Percentiles rank a stretch among this genome's conserved stretches.
These are phyloP conservation scores for Starmerella bombicola DNA, from an alignment of 805 yeast species.

Conservation along the genomic window DNA sequence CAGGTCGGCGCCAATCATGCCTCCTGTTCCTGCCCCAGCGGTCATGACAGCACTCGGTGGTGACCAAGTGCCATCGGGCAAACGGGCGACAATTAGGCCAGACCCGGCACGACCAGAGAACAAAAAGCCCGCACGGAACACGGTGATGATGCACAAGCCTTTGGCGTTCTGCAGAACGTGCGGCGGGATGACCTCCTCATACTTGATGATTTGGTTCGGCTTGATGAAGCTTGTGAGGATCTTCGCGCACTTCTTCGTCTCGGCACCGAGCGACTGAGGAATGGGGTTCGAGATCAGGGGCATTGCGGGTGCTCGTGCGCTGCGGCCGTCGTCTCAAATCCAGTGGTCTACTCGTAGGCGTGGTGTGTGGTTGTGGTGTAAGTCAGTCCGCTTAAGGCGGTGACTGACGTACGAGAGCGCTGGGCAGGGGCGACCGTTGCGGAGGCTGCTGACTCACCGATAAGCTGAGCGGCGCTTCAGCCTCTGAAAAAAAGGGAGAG, in stretches of 20 bases:
- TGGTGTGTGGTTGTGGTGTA: too few relatives aligned
- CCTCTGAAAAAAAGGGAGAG: too few relatives aligned
- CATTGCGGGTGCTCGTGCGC: too few relatives aligned
- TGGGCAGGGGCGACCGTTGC: too few relatives aligned
- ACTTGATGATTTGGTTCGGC: slow-evolving; percentile 87
- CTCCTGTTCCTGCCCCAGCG: slow-evolving; percentile 99
- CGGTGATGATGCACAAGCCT: slow-evolving; percentile 85
- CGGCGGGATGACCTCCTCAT: slow-evolving; percentile 80
- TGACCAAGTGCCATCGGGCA: slow-evolving; percentile 94
- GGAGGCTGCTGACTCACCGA: too few relatives aligned
- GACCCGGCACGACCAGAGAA: slow-evolving; percentile 97
- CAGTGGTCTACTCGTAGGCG: too few relatives aligned
- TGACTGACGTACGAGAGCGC: too few relatives aligned
- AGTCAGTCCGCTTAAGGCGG: too few relatives aligned
- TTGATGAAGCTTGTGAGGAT: slow-evolving; percentile 79
- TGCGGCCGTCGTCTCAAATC: too few relatives aligned
- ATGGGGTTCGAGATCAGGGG: slow-evolving; percentile 70
- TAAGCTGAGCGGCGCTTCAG: too few relatives aligned
- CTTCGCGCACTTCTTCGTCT: slow-evolving; percentile 88
- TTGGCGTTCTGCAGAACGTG: slow-evolving; percentile 75
- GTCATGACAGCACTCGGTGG: slow-evolving; percentile 92
- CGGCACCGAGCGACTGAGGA: slow-evolving; percentile 79
- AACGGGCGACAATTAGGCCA: slow-evolving; percentile 84
- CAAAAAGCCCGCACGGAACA: slow-evolving; percentile 90
- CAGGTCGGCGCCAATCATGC: slow-evolving; percentile 90